Base-by-base conservation (phyloP, 2,329 filamentous ascomycete species). In the Xylaria hypoxylon region DNA sequence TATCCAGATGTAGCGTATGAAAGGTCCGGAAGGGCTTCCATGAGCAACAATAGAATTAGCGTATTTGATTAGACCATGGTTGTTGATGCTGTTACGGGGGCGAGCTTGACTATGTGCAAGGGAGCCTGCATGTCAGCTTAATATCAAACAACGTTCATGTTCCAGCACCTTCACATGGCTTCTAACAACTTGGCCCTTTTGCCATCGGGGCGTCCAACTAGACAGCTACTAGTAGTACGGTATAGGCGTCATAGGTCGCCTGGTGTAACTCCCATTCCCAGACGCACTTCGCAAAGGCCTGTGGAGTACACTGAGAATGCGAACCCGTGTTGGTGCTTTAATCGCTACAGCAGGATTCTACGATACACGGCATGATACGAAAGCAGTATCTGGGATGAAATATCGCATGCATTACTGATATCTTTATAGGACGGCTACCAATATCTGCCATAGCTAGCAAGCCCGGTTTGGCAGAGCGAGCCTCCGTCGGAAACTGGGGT, bases 1-100 rank as follows among this genome's bases (percentile, higher is more conserved):
- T 48, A 57, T 55, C 40, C 28, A 19, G 40, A 53, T 56, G 22
- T 47, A 55, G 53, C 31, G 55, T 40, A 19, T 53, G 10, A 22
- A 60, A 51, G 33, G 35, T 17, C 33, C 56, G 62, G 56, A 60
- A 48, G 15, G 33, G 31, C 48, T 55, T 50, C 56, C 48, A 56
- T 48, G 24, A 47, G 38, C 19, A 40, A 26, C 45, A n/a, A 56
- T 42, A 31, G 31, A 19, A 57, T 15, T 15, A 24, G 24, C n/a
- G 47, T 50, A 31, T n/a, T 50, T n/a, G 31, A 24, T 31, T n/a
- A 50, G 45, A 24, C 5, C 31, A 44, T 13, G 55, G 42, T 24
- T 31, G 28, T 8, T 31, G 26, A 33, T 51, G 48, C 48, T 51
- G 26, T n/a, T 26, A 33, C n/a, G 48, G 50, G 22, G 50, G 26